Evolutionary conservation across 208 protist species (phyloP), one percentile per base, ranked within the genome.

Genomic region (Crithidia thermophila): DNA sequence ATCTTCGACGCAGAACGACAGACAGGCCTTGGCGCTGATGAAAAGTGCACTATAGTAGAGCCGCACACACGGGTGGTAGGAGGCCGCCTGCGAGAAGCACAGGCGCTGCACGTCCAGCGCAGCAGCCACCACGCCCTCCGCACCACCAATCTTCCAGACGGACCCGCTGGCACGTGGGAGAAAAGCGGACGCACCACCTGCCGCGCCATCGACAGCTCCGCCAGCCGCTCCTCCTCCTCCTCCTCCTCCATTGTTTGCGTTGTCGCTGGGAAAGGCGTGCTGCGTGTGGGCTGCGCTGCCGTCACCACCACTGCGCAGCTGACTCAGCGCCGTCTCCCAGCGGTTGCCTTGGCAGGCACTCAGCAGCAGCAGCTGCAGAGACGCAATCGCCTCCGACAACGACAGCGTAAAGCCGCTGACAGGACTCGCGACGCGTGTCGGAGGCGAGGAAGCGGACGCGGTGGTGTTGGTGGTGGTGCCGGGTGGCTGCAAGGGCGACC

Each of bases 361-460:
- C n/a, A 93, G 81, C 11, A 90, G 72, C 40, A 90, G 68, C 27
- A 93, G 68, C 49, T 93, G 87, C 56, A 93, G 64, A n/a, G 78
- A 78, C 21, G 82, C 81, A 46, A 88, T 78, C 20, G 84, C 80
- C 28, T 86, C 79, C 8, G 81, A 72, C 25, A 93, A 77, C 9
- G 74, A 69, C 10, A 57, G 27, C 31, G 71, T 56, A 27, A 68
- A 68, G 8, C 40, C 7, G 10, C 20, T 9, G 34, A 72, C 40
- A 47, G 31, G 61, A 71, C 3, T 23, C 16, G n/a, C 33, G 39
- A 14, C 46, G 10, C 4, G 31, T 31, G 0, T 34, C 20, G 21
- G 39, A 27, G 27, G 3, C n/a, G 51, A 1, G 36, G 5, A 14
- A 1, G 36, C 51, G 8, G 50, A 13, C 27, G 49, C 28, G 3